These are phyloP conservation scores for Kurtzmaniella quercitrusa DNA, from an alignment of 1,139 yeast genomes.

Conservation along the genomic window DNA sequence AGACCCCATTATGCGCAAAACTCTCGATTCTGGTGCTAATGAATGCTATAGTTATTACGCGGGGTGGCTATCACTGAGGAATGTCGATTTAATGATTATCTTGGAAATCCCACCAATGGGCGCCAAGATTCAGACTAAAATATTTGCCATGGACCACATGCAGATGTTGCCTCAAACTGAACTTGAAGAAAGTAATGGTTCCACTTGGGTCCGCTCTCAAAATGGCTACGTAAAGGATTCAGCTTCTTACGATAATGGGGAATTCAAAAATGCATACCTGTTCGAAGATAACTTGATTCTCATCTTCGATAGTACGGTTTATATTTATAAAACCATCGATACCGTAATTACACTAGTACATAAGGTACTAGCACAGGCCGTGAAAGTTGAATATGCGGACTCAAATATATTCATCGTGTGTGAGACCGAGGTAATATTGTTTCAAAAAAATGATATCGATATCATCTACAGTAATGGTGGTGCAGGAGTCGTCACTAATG, in stretches of 20 bases:
- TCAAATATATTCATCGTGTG: not conserved
- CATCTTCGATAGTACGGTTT: not conserved
- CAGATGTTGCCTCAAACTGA: not conserved
- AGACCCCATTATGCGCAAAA: slow-evolving; percentile 8
- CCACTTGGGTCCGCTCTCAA: not conserved
- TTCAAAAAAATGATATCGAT: not conserved
- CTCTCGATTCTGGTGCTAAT: slow-evolving; percentile 10
- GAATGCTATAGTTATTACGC: not conserved
- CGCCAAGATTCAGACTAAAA: not conserved
- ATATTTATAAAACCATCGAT: not conserved
- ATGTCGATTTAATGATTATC: not conserved
- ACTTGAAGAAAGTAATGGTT: not conserved
- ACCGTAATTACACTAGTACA: not conserved
- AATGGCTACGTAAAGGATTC: not conserved
- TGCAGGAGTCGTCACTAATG: not conserved
- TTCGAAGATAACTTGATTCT: not conserved
- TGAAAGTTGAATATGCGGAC: not conserved
- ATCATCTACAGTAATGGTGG: not conserved
- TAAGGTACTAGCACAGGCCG: not conserved
- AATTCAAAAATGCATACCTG: not conserved
- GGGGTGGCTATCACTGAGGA: not conserved
- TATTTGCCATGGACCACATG: not conserved
- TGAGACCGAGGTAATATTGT: not conserved
- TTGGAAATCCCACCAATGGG: not conserved
- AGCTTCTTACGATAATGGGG: not conserved